Evolutionary conservation across 345 rosid genomes (phyloP).

Genomic region (Euphorbia tirucalli): DNA sequence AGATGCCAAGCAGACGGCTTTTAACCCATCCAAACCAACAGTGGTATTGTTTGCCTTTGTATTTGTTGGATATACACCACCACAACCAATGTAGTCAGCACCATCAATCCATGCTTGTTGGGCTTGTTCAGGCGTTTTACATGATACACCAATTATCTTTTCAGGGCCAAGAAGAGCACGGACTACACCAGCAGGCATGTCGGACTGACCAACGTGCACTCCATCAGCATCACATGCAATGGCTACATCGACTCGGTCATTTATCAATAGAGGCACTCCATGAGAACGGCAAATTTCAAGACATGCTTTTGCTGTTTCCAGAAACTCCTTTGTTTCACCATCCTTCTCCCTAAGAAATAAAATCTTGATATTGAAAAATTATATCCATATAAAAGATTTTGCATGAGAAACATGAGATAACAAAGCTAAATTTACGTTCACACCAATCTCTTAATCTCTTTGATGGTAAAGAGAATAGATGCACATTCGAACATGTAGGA

Average conservation of each 20-base stretch:
- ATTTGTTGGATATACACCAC: conserved; percentile 76
- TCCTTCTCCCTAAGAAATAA: conserved; percentile 56
- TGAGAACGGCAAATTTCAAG: conserved; percentile 49
- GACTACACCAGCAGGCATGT: conserved; percentile 60
- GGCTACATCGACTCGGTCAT: conserved; percentile 84
- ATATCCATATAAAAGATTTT: background rate
- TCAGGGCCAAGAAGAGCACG: conserved; percentile 84
- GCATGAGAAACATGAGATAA: background rate
- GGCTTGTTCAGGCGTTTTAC: conserved; percentile 85
- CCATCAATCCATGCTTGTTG: conserved; percentile 81
- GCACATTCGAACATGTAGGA: background rate
- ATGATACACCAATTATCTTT: conserved; percentile 81
- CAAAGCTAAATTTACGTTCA: background rate
- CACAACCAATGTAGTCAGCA: conserved; percentile 91
- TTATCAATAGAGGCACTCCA: conserved; percentile 69
- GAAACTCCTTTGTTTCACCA: conserved; percentile 56
- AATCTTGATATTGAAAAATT: background rate
- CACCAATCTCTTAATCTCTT: background rate
- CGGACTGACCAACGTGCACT: conserved; percentile 86
- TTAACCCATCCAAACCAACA: conserved; percentile 78
- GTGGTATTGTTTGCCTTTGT: conserved; percentile 76
- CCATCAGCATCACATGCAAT: conserved; percentile 88
- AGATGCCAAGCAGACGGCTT: conserved; percentile 65
- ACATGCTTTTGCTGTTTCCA: conserved; percentile 72
- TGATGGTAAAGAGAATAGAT: background rate